Base-by-base conservation (phyloP, 768 basidiomycete species). In the Paxillus involutus region DNA sequence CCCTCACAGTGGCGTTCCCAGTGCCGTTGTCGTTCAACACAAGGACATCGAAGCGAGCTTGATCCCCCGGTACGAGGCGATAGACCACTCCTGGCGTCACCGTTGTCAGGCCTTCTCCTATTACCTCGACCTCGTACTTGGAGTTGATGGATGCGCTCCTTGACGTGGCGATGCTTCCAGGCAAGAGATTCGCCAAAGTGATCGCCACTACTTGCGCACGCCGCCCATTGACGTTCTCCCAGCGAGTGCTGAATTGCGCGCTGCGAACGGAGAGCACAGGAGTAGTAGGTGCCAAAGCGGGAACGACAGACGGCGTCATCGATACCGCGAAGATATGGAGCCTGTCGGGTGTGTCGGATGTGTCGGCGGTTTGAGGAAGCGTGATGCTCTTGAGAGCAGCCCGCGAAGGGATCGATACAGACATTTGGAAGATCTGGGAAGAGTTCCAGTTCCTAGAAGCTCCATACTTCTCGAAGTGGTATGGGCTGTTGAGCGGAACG, bases 41-140 rank as follows among this genome's bases (percentile, higher is more conserved):
- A 11, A 78, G 67, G 1, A 85, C 79, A 29, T 82, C 76, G 14
- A 83, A 70, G 3, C 75, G 71, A 6, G 62, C 73, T 50, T 84
- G 81, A 59, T 85, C 84, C 14, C 69, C 75, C 0, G 80, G 72
- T 9, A 80, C 73, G 1, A 84, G 66, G 26, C 84, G 77, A 49
- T 72, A 59, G 6, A 84, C 43, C 1, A 63, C 55, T 2, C 77
- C 84, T 0, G 73, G 63, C 3, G 40, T 43, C 39, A 81, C 65
- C 0, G 83, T 85, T 16, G 60, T 66, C 14, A 84, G 62, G 0
- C 73, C 75, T 36, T 62, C 35, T 0, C 77, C 77, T 0, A 45
- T 59, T n/a, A 80, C 59, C n/a, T 73, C 71, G 13, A 80, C 59
- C 19, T 66, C 59, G 52, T 77, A 72, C 21, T 52, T 61, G 4